Conservation (phyloP, 257 asterid species). For the Primulina huaijiensis region DNA sequence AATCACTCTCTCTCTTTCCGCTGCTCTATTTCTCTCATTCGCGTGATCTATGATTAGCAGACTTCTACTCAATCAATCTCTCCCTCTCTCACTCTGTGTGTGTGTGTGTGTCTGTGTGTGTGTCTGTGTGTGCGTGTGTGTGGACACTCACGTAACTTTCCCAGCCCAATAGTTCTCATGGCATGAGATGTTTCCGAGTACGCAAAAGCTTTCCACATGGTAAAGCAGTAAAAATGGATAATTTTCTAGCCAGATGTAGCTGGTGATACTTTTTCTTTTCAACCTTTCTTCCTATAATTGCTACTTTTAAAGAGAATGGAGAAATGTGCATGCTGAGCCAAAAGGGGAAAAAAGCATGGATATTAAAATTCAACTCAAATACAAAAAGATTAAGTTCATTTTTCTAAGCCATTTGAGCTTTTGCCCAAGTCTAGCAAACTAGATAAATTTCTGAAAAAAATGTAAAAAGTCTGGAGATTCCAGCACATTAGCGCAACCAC, state of each 20-base stretch:
- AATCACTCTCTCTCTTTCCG: no score
- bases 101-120: no score
- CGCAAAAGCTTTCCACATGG: not conserved
- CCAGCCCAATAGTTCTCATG: not conserved
- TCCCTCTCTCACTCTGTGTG: no score
- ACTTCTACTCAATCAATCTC: no score
- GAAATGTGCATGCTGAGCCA: not conserved
- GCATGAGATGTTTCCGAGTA: not conserved
- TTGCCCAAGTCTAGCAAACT: not conserved
- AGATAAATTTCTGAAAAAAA: no score
- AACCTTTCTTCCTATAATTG: not conserved
- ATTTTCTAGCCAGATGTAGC: not conserved
- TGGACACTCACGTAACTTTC: not conserved
- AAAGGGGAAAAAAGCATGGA: not conserved
- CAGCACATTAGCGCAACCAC: slow-evolving; percentile 7
- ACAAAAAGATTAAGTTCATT: not conserved
- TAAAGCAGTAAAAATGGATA: not conserved
- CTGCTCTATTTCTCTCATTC: no score
- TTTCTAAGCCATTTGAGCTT: not conserved
- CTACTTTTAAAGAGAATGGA: slow-evolving; percentile 17
- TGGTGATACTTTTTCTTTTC: not conserved
- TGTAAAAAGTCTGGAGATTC: slow-evolving; percentile 6
- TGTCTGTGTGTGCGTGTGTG: no score
- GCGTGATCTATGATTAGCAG: no score
- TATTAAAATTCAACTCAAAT: slow-evolving; percentile 1